These are phyloP conservation scores for Pythium rishiriense DNA, from an alignment of 352 stramenopile genomes.

Conservation along the genomic window DNA sequence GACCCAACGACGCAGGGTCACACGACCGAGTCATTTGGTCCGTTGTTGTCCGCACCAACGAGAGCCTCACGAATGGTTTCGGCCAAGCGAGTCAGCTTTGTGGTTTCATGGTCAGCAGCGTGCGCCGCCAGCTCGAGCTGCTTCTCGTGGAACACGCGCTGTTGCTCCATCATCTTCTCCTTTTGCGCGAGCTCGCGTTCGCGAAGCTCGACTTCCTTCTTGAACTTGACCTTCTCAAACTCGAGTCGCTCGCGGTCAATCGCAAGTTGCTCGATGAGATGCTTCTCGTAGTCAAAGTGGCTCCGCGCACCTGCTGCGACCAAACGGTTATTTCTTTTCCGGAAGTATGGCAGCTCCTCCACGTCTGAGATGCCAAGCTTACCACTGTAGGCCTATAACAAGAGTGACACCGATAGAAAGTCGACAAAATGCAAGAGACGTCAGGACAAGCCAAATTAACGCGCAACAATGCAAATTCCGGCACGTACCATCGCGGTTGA, in stretches of 20 bases:
- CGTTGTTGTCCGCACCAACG: slow-evolving; percentile 30
- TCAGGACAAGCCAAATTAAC: neutral
- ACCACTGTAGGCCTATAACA: slow-evolving; percentile 34
- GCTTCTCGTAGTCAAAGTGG: slow-evolving; percentile 78
- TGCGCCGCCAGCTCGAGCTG: slow-evolving; percentile 43
- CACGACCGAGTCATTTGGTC: slow-evolving; percentile 22
- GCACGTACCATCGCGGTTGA: slow-evolving; percentile 45
- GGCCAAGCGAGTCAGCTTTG: slow-evolving; percentile 61
- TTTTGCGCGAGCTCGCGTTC: slow-evolving; percentile 64
- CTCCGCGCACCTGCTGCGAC: slow-evolving; percentile 32
- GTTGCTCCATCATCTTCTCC: slow-evolving; percentile 66
- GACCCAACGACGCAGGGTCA: slow-evolving; percentile 3
- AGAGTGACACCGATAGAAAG: slow-evolving; percentile 6
- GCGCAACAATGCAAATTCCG: neutral
- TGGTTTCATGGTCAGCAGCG: slow-evolving; percentile 44
- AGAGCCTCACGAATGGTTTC: slow-evolving; percentile 63
- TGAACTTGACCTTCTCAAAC: slow-evolving; percentile 72
- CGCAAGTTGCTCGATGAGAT: slow-evolving; percentile 67
- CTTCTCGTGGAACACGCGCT: slow-evolving; percentile 60
- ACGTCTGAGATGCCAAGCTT: slow-evolving; percentile 31
- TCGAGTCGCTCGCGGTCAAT: slow-evolving; percentile 71
- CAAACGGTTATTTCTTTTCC: slow-evolving; percentile 38
- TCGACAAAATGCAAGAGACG: neutral
- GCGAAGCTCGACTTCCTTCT: slow-evolving; percentile 72
- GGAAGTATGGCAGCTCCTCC: slow-evolving; percentile 30